Evolutionary conservation across 345 rosid genomes (phyloP).

Genomic region (Brassica cretica): DNA sequence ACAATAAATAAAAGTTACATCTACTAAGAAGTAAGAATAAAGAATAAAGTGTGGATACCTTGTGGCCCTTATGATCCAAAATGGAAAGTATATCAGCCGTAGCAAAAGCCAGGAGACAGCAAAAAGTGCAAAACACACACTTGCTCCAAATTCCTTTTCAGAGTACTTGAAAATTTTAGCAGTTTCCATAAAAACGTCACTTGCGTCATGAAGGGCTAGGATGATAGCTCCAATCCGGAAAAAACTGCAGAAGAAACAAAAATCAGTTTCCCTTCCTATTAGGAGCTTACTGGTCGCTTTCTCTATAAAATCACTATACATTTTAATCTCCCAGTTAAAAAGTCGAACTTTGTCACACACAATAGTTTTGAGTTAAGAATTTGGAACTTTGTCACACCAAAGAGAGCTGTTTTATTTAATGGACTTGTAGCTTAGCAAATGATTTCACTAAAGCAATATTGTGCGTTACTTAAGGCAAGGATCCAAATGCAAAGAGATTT

Average conservation of each 20-base stretch:
- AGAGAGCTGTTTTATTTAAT: neutral
- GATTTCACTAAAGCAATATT: neutral
- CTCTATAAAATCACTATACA: neutral
- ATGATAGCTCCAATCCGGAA: constrained; percentile 78
- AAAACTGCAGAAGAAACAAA: constrained; percentile 54
- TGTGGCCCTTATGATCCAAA: constrained; percentile 74
- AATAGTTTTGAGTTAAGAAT: neutral
- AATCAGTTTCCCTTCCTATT: neutral
- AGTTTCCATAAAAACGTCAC: constrained; percentile 87
- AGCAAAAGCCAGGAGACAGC: constrained; percentile 87
- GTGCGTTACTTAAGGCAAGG: neutral
- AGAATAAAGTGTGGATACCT: constrained; percentile 48
- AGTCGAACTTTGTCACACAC: neutral
- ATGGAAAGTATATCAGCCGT: constrained; percentile 89
- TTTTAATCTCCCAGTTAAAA: constrained; percentile 7
- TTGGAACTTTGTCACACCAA: no score
- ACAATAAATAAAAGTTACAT: neutral
- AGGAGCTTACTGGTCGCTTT: neutral
- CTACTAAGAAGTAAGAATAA: neutral
- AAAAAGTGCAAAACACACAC: constrained; percentile 84
- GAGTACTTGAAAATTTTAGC: constrained; percentile 93
- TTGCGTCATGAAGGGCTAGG: constrained; percentile 90
- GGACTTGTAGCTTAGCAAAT: neutral
- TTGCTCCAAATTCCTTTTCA: constrained; percentile 83
- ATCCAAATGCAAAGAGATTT: neutral